phyloP scores from a whole-genome alignment of 441 rosid species.

The Codiaeum variegatum region DNA sequence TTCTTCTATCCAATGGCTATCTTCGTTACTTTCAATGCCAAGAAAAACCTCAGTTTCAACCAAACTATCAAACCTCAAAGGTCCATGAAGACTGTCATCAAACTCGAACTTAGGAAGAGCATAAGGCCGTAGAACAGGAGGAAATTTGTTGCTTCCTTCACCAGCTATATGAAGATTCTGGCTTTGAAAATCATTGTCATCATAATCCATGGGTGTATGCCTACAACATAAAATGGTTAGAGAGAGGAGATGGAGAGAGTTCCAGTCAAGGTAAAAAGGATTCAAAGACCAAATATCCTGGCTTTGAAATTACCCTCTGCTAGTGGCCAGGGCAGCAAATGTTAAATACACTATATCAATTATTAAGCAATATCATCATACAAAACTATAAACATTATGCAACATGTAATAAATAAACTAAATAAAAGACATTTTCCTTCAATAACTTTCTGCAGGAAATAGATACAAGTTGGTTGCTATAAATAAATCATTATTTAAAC shows the following conservation, averaged over 20 bases:
- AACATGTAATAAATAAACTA: neutral
- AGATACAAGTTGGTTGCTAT: too few relatives aligned
- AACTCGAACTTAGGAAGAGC: constrained; percentile 94
- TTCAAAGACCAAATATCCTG: constrained; percentile 12
- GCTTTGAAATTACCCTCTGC: constrained; percentile 11
- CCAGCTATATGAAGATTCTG: constrained; percentile 90
- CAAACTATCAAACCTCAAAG: constrained; percentile 83
- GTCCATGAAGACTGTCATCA: constrained; percentile 73
- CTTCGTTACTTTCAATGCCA: constrained; percentile 85
- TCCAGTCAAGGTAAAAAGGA: constrained; percentile 11
- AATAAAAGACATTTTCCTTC: neutral
- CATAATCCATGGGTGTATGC: constrained; percentile 96
- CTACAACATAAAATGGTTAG: constrained; percentile 35
- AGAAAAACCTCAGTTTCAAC: constrained; percentile 88
- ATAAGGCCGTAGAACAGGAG: constrained; percentile 70
- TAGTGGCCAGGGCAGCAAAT: neutral
- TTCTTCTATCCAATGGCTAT: constrained; percentile 95
- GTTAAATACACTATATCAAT: neutral
- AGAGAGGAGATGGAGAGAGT: constrained; percentile 3
- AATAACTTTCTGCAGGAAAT: neutral
- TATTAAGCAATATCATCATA: neutral
- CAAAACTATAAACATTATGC: too few relatives aligned
- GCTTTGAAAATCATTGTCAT: constrained; percentile 95
- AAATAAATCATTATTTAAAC: neutral
- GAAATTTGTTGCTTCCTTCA: constrained; percentile 78